phyloP scores from a whole-genome alignment of 495 filamentous ascomycete species.

The Achaetomiella virescens region DNA sequence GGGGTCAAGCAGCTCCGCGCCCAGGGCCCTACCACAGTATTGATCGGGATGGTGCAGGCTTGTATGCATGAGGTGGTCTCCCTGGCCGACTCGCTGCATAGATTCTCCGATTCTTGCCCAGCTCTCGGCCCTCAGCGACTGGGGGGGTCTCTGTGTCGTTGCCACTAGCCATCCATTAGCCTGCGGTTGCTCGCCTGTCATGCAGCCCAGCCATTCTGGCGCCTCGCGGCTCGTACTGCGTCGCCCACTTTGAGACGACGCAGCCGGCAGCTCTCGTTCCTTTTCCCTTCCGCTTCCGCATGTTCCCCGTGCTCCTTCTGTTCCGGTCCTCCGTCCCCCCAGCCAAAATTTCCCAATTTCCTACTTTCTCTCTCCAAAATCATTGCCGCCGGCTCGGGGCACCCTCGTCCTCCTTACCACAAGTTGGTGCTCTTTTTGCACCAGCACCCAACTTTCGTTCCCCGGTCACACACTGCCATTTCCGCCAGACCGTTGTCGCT shows the following conservation, averaged over 20 bases:
- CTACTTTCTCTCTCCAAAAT: not conserved
- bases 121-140: not conserved
- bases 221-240: conserved; percentile 11
- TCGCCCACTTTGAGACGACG: conserved; percentile 9
- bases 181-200: not conserved
- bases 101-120: too few species aligned
- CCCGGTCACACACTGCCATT: too few species aligned
- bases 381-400: not conserved
- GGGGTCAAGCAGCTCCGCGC: too few species aligned
- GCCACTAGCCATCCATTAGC: not conserved
- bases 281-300: not conserved
- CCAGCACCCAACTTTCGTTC: too few species aligned
- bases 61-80: too few species aligned
- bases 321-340: not conserved
- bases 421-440: not conserved
- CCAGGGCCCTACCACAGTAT: too few species aligned
- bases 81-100: too few species aligned
- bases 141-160: not conserved
- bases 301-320: not conserved
- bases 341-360: not conserved
- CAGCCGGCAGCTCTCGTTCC: conserved; percentile 11
- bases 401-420: not conserved
- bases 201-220: conserved; percentile 9
- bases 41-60: too few species aligned
- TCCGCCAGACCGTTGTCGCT: too few species aligned